Evolutionary conservation across 495 filamentous ascomycete genomes (phyloP).

Genomic region (Delitschia confertaspora): DNA sequence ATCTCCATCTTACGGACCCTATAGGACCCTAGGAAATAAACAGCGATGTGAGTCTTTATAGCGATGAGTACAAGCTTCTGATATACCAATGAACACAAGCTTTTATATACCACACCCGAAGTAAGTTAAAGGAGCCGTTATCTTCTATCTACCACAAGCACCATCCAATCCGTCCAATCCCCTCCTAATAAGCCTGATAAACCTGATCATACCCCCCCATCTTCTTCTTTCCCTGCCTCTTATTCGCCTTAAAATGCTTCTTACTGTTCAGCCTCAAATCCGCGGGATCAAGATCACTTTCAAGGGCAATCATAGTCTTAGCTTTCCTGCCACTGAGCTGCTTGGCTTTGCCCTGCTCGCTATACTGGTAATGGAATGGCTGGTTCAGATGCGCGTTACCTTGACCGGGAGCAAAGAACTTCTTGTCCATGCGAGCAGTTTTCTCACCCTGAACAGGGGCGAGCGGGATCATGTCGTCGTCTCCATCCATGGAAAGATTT

Average conservation of each 20-base stretch:
- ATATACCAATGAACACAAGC: too few relatives aligned
- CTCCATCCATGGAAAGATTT: constrained; percentile 33
- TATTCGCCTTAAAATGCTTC: constrained; percentile 89
- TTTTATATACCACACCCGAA: too few relatives aligned
- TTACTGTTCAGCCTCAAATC: constrained; percentile 70
- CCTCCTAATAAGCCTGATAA: too few relatives aligned
- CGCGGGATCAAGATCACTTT: constrained; percentile 73
- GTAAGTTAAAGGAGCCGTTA: too few relatives aligned
- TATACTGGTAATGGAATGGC: constrained; percentile 81
- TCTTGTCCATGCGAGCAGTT: constrained; percentile 67
- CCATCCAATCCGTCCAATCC: too few relatives aligned
- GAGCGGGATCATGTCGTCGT: constrained; percentile 32
- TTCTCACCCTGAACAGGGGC: constrained; percentile 49
- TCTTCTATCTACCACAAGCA: too few relatives aligned
- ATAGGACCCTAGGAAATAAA: too few relatives aligned
- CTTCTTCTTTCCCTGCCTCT: constrained; percentile 43
- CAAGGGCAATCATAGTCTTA: constrained; percentile 71
- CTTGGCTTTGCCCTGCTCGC: constrained; percentile 63
- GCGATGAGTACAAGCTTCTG: too few relatives aligned
- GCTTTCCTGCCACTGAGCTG: constrained; percentile 74
- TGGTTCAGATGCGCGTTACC: constrained; percentile 57
- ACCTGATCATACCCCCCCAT: constrained; percentile 40
- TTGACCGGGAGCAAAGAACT: constrained; percentile 68
- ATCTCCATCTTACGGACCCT: too few relatives aligned
- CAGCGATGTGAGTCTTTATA: too few relatives aligned